phyloP scores from a whole-genome alignment of 495 filamentous ascomycete species.

The Neurospora africana region DNA sequence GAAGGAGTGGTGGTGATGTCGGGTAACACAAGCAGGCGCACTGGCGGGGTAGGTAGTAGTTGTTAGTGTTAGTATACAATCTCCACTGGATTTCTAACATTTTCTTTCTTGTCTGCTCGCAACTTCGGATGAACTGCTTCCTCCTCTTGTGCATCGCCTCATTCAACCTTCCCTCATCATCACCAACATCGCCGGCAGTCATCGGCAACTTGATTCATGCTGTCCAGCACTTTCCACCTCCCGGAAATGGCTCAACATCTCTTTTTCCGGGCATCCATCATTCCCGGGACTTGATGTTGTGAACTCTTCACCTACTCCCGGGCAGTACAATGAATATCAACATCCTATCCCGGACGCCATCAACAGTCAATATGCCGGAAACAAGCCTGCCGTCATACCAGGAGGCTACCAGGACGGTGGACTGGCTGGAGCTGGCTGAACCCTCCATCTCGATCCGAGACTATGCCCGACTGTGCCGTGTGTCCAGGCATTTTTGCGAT shows the following conservation, averaged over 20 bases:
- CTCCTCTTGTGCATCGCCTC: not conserved
- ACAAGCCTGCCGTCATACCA: constrained; percentile 31
- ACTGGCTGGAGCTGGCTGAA: constrained; percentile 36
- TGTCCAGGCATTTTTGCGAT: constrained; percentile 29
- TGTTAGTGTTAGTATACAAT: not conserved
- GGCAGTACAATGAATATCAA: not conserved
- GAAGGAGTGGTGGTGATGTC: not conserved
- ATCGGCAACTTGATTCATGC: not conserved
- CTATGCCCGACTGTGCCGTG: constrained; percentile 32
- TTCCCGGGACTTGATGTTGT: not conserved
- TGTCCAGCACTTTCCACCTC: not conserved
- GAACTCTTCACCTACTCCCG: not conserved
- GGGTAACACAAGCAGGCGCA: not conserved
- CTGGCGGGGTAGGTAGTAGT: not conserved
- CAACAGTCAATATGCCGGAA: not conserved
- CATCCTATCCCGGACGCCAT: not conserved
- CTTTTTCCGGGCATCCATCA: not conserved
- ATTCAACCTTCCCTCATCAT: not conserved
- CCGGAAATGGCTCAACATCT: not conserved
- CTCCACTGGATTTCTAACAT: not conserved
- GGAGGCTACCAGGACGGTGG: constrained; percentile 24
- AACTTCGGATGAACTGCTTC: not conserved
- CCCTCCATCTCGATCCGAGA: constrained; percentile 21
- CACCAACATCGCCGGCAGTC: not conserved
- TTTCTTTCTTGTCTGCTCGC: not conserved